These are phyloP conservation scores for Neurospora sp. DNA, from an alignment of 495 filamentous ascomycete species.

Conservation along the genomic window DNA sequence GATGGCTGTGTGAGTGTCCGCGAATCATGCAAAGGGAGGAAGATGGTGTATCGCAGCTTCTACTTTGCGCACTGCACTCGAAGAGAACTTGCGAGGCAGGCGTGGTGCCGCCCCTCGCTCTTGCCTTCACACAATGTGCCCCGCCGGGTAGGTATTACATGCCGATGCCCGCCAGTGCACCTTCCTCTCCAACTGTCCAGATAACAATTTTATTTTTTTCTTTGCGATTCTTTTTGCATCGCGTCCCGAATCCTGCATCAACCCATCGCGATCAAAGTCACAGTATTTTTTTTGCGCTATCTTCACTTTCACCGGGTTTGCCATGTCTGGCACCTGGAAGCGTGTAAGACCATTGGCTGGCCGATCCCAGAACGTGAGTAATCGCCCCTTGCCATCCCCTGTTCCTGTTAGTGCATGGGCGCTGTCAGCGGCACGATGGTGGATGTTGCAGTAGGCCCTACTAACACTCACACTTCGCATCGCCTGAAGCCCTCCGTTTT, in stretches of 20 bases:
- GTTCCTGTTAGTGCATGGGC: background rate
- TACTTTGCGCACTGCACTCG: background rate
- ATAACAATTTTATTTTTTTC: background rate
- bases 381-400: background rate
- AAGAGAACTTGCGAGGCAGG: background rate
- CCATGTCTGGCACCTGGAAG: background rate
- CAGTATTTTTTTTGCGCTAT: background rate
- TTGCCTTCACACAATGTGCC: background rate
- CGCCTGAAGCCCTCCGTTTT: background rate
- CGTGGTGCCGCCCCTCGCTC: background rate
- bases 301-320: background rate
- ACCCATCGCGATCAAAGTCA: background rate
- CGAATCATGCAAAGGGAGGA: too few relatives aligned
- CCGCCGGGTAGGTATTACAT: background rate
- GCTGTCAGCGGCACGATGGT: background rate
- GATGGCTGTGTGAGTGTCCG: background rate
- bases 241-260: background rate
- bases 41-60: background rate
- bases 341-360: background rate
- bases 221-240: background rate
- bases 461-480: background rate
- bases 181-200: background rate
- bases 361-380: background rate
- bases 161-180: background rate
- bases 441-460: background rate